Conservation (phyloP, 2,329 filamentous ascomycete genomes). For the Fusarium torreyae region DNA sequence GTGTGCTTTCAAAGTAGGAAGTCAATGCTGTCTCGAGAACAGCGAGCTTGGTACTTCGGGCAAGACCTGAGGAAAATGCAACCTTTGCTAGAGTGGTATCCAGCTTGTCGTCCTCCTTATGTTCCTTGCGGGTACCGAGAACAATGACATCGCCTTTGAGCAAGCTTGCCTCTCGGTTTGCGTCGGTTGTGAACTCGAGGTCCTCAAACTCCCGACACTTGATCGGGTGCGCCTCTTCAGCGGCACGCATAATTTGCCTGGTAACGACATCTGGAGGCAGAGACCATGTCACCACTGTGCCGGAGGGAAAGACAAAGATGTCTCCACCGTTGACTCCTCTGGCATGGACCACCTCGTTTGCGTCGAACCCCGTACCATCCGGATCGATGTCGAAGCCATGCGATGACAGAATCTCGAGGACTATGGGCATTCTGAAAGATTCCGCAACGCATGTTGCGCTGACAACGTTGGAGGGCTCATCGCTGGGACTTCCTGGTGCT, state of each 20-base stretch:
- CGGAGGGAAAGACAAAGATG: conserved; percentile 95
- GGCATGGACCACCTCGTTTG: conserved; percentile 74
- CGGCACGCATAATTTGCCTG: conserved; percentile 80
- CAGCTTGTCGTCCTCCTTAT: conserved; percentile 61
- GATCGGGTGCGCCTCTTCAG: conserved; percentile 79
- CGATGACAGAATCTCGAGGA: conserved; percentile 69
- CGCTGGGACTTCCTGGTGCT: conserved; percentile 45
- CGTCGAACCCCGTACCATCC: conserved; percentile 72
- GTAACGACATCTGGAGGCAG: conserved; percentile 84
- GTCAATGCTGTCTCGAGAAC: conserved; percentile 88
- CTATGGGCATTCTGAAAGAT: conserved; percentile 74
- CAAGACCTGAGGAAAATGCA: conserved; percentile 94
- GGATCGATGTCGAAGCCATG: conserved; percentile 75
- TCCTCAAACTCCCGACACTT: conserved; percentile 86
- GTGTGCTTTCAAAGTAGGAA: conserved; percentile 89
- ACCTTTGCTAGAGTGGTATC: conserved; percentile 88
- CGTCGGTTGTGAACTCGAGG: conserved; percentile 87
- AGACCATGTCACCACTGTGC: conserved; percentile 93
- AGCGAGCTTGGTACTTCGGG: conserved; percentile 92
- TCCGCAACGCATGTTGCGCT: conserved; percentile 75
- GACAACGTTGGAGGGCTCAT: conserved; percentile 63
- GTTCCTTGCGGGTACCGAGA: conserved; percentile 79
- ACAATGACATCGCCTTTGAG: conserved; percentile 92
- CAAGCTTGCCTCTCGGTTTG: conserved; percentile 78
- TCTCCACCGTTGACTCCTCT: conserved; percentile 79